Evolutionary conservation across 2,329 filamentous ascomycete species (phyloP).

Genomic region (Allantophomopsis cytisporea): DNA sequence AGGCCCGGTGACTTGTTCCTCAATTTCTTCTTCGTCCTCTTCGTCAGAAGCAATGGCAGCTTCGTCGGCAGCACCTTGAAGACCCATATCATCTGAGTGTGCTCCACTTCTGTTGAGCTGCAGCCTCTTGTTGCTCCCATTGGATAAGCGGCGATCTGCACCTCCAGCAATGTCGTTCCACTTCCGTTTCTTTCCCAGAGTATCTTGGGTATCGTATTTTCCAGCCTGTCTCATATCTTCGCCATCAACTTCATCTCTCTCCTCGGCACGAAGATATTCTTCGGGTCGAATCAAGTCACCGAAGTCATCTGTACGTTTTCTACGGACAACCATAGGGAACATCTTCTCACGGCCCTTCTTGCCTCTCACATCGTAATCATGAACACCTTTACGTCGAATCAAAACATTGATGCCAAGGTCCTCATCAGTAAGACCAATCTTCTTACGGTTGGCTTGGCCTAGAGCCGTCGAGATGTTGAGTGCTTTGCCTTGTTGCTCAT

Average conservation of each 20-base stretch:
- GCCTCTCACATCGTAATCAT: constrained; percentile 82
- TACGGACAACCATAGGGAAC: constrained; percentile 74
- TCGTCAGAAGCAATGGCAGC: constrained; percentile 37
- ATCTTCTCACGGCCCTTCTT: constrained; percentile 88
- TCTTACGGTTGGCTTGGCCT: constrained; percentile 72
- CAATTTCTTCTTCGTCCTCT: constrained; percentile 40
- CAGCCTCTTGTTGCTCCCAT: constrained; percentile 44
- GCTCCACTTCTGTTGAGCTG: constrained; percentile 25
- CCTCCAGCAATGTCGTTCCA: constrained; percentile 60
- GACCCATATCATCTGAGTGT: constrained; percentile 19
- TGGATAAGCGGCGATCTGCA: constrained; percentile 23
- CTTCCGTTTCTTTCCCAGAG: constrained; percentile 82
- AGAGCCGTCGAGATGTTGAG: constrained; percentile 79
- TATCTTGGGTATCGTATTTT: constrained; percentile 37
- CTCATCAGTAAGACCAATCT: constrained; percentile 74
- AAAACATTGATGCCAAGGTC: constrained; percentile 88
- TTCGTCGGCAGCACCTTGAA: constrained; percentile 33
- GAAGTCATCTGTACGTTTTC: constrained; percentile 77
- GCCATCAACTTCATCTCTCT: constrained; percentile 64
- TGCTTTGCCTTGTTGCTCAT: constrained; percentile 81
- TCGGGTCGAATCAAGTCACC: constrained; percentile 89
- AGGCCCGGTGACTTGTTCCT: constrained; percentile 46
- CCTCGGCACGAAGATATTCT: constrained; percentile 86
- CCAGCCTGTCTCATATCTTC: constrained; percentile 41
- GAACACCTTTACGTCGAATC: constrained; percentile 76